Conservation (phyloP, 345 rosid species). For the Brassica nigra region DNA sequence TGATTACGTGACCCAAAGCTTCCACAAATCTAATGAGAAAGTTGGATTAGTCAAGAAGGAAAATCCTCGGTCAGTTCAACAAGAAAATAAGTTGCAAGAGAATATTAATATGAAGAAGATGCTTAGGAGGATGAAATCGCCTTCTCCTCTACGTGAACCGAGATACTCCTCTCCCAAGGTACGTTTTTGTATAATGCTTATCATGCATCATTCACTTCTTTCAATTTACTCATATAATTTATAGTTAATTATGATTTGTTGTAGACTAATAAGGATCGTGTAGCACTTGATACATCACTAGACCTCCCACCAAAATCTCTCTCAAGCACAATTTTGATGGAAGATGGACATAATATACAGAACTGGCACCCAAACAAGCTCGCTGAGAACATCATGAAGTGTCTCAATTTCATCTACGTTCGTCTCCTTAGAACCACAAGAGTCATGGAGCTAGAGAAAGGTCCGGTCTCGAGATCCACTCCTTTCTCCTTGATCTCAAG, state of each 20-base stretch:
- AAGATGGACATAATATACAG: slow-evolving; percentile 58
- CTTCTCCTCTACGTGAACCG: slow-evolving; percentile 72
- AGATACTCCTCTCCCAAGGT: slow-evolving; percentile 76
- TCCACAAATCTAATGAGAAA: slow-evolving; percentile 51
- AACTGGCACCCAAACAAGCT: slow-evolving; percentile 84
- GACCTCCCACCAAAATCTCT: slow-evolving; percentile 61
- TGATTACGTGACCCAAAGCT: slow-evolving; percentile 59
- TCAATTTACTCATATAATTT: neutral
- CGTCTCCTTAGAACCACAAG: slow-evolving; percentile 85
- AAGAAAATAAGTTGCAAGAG: slow-evolving; percentile 42
- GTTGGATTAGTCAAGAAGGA: slow-evolving; percentile 28
- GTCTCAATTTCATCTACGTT: slow-evolving; percentile 70
- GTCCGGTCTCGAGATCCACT: slow-evolving; percentile 64
- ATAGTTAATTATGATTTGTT: slow-evolving; percentile 10
- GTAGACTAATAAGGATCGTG: slow-evolving; percentile 64
- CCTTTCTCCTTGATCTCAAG: slow-evolving; percentile 59
- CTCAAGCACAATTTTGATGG: slow-evolving; percentile 52
- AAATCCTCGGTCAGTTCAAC: slow-evolving; percentile 43
- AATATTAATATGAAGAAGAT: slow-evolving; percentile 42
- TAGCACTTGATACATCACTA: slow-evolving; percentile 44
- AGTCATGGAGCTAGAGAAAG: slow-evolving; percentile 80
- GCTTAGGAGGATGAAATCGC: slow-evolving; percentile 52
- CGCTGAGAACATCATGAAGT: slow-evolving; percentile 82
- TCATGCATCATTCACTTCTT: neutral
- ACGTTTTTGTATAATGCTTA: neutral